phyloP scores from a whole-genome alignment of 768 basidiomycete genomes.

The Tulasnella sp. region DNA sequence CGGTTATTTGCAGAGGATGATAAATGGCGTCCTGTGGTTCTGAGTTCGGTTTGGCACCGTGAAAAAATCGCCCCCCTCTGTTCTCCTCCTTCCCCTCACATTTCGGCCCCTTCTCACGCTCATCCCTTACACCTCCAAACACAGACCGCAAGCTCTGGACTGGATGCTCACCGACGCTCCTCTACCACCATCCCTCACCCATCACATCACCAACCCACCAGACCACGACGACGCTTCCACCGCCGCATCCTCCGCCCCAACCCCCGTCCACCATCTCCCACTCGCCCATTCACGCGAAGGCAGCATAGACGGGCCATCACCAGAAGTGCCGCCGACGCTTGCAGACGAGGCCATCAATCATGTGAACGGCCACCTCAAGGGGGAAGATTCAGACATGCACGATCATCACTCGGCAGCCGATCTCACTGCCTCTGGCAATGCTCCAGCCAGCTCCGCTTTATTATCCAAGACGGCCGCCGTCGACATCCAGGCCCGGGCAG shows the following conservation, averaged over 20 bases:
- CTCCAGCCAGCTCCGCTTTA: neutral
- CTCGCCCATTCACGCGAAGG: neutral
- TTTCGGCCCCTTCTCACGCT: conserved; percentile 12
- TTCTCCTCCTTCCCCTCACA: conserved; percentile 20
- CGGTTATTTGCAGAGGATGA: conserved; percentile 17
- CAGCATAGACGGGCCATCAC: neutral
- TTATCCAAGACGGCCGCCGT: neutral
- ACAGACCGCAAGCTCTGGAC: neutral
- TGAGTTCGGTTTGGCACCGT: conserved; percentile 12
- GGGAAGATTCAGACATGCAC: conserved; percentile 7
- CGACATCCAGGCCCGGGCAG: neutral
- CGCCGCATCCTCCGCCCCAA: neutral
- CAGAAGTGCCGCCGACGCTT: conserved; percentile 27
- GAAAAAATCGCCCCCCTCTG: conserved; percentile 21
- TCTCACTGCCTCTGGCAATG: neutral
- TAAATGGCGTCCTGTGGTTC: conserved; percentile 21
- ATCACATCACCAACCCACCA: neutral
- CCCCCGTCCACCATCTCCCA: neutral
- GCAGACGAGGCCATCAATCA: conserved; percentile 15
- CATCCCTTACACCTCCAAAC: conserved; percentile 14
- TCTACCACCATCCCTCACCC: conserved; percentile 14
- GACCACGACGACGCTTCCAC: conserved; percentile 27
- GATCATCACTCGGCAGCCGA: neutral
- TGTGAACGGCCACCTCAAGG: neutral
- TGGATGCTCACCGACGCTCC: conserved; percentile 15